Evolutionary conservation across 345 rosid species (phyloP), one percentile per base, ranked within the genome.

Genomic region (Schrenkiella parvula): DNA sequence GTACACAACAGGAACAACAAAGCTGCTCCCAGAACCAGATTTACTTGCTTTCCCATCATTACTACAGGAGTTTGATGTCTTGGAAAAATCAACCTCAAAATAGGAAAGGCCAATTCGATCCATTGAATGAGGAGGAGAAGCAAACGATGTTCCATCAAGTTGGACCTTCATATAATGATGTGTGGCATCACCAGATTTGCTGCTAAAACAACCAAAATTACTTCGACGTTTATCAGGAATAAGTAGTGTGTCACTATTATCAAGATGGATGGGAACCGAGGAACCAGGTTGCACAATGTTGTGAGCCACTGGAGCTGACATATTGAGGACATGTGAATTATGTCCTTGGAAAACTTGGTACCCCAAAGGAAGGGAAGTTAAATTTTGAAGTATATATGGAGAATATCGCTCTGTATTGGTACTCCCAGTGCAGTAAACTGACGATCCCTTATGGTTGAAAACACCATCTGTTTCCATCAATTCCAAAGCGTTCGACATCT

Each of bases 81-180:
- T 89, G 7, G 97, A 88, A 79, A 93, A 90, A 71, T 90, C 97
- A 69, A 87, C 93, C 85, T 88, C 96, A 70, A 93, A 90, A 77
- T 81, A 86, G 64, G 90, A 82, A 46, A 87, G 67, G 70, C 98
- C 97, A 37, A 90, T 93, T 65, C 89, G 87, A 82, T 93, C 98
- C 91, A 93, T 93, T 31, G 97, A 93, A 77, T 85, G 78, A 26
- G 93, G 90, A 79, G 72, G 81, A 68, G 98, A 90, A 76, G 93
- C 88, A 60, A 71, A 59, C 72, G 85, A 84, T 68, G 85, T 89
- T 64, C 97, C 98, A 43, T 87, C 97, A 64, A 93, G 87, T 72
- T 87, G 87, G 78, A 93, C 73, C 76, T 76, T 75, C 87, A 93
- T 86, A 63, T 85, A 86, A 78, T 89, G 86, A 76, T 93, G 97